These are phyloP conservation scores for Akebia trifoliata DNA, from an alignment of 164 flowering plant genomes.

Conservation along the genomic window DNA sequence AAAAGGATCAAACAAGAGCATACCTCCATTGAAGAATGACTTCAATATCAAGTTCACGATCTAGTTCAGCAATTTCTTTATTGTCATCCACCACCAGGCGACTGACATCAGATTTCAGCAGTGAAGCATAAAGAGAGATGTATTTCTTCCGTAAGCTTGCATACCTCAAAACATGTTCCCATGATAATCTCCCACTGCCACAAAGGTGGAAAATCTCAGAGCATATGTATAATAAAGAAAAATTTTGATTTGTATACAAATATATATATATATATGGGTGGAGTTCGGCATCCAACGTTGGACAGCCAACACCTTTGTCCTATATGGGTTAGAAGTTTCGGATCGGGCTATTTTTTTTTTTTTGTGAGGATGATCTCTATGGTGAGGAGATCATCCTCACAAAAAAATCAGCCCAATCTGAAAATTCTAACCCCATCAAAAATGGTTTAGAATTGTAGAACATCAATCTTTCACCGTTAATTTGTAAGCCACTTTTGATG, in stretches of 20 bases:
- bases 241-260: background rate
- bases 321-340: too few relatives aligned
- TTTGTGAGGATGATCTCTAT: too few relatives aligned
- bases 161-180: conserved; percentile 88
- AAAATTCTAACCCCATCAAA: too few relatives aligned
- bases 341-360: too few relatives aligned
- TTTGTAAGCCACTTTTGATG: too few relatives aligned
- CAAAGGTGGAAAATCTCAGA: conserved; percentile 3
- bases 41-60: conserved; percentile 83
- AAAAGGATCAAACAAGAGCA: background rate
- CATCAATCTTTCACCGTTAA: too few relatives aligned
- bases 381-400: too few relatives aligned
- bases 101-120: conserved; percentile 72
- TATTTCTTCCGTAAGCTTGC: conserved; percentile 78
- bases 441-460: too few relatives aligned
- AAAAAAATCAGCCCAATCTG: too few relatives aligned
- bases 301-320: too few relatives aligned
- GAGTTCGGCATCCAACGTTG: too few relatives aligned
- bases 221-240: background rate
- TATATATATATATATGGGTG: too few relatives aligned
- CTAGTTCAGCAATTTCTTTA: conserved; percentile 77
- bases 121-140: conserved; percentile 74
- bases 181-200: conserved; percentile 80
- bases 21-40: conserved; percentile 98
- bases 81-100: conserved; percentile 69